Evolutionary conservation across 2,329 filamentous ascomycete genomes (phyloP).

Genomic region (Phoma sp.): DNA sequence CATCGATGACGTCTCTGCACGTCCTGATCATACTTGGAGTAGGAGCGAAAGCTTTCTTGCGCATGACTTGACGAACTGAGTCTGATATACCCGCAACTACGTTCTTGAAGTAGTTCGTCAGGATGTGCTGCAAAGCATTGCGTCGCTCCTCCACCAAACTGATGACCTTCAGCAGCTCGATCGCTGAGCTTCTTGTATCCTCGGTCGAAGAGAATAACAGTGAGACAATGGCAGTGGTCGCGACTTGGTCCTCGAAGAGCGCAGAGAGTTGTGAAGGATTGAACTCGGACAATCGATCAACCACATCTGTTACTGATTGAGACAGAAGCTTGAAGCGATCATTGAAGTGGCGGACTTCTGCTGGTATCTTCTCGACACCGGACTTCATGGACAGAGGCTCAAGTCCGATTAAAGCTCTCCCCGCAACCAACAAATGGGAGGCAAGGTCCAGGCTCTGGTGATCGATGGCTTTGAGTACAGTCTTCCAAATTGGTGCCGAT

Average conservation of each 20-base stretch:
- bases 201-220: constrained; percentile 83
- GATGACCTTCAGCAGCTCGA: constrained; percentile 83
- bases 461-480: constrained; percentile 72
- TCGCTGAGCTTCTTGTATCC: constrained; percentile 78
- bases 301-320: constrained; percentile 72
- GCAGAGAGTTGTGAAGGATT: constrained; percentile 70
- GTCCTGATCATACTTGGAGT: constrained; percentile 68
- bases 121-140: constrained; percentile 67
- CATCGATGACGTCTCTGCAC: constrained; percentile 67
- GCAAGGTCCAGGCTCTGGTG: constrained; percentile 75
- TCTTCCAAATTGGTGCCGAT: constrained; percentile 80
- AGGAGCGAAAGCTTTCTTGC: constrained; percentile 66
- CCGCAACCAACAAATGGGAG: constrained; percentile 74
- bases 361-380: constrained; percentile 51
- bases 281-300: constrained; percentile 83
- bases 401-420: constrained; percentile 73
- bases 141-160: constrained; percentile 71
- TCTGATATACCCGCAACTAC: constrained; percentile 64
- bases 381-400: constrained; percentile 68
- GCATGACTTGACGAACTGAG: constrained; percentile 63
- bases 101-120: constrained; percentile 64
- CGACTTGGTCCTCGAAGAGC: constrained; percentile 72
- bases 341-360: constrained; percentile 78
- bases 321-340: constrained; percentile 69
- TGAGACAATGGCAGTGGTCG: constrained; percentile 77